These are phyloP conservation scores for Thielaviopsis euricoi DNA, from an alignment of 2,329 filamentous ascomycete genomes.

Conservation along the genomic window DNA sequence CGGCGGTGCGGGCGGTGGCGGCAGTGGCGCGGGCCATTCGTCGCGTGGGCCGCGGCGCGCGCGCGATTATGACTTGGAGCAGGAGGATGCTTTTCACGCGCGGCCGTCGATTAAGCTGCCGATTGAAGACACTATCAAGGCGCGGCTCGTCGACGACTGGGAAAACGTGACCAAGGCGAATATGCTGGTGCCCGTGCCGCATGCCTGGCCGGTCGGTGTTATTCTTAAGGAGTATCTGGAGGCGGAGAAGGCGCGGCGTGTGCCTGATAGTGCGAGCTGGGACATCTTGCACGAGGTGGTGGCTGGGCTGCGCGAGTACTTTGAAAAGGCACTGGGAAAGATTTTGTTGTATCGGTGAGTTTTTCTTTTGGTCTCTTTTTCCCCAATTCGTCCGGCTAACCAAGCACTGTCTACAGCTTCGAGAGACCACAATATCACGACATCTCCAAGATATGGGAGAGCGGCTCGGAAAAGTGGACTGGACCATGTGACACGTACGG, in stretches of 20 bases:
- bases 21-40: constrained; percentile 34
- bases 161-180: constrained; percentile 95
- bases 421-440: constrained; percentile 80
- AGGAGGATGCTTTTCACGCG: constrained; percentile 76
- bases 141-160: constrained; percentile 92
- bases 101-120: constrained; percentile 74
- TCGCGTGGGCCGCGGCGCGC: constrained; percentile 55
- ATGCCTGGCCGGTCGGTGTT: constrained; percentile 53
- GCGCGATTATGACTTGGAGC: constrained; percentile 69
- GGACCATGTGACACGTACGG: constrained; percentile 71
- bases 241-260: constrained; percentile 50
- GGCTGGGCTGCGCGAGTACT: constrained; percentile 77
- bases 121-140: constrained; percentile 81
- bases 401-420: too few species aligned
- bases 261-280: constrained; percentile 49
- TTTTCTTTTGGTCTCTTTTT: background rate
- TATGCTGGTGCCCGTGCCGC: constrained; percentile 73
- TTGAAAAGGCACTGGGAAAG: constrained; percentile 75
- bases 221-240: constrained; percentile 70
- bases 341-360: constrained; percentile 66
- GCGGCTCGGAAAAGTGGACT: constrained; percentile 47
- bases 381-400: too few species aligned
- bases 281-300: constrained; percentile 86
- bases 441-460: constrained; percentile 53
- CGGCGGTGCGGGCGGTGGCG: constrained; percentile 54